Percentiles rank a stretch among this genome's conserved stretches.
Evolutionary conservation across 2,329 filamentous ascomycete genomes (phyloP).

Genomic region (Xylariomycetidae sp.): DNA sequence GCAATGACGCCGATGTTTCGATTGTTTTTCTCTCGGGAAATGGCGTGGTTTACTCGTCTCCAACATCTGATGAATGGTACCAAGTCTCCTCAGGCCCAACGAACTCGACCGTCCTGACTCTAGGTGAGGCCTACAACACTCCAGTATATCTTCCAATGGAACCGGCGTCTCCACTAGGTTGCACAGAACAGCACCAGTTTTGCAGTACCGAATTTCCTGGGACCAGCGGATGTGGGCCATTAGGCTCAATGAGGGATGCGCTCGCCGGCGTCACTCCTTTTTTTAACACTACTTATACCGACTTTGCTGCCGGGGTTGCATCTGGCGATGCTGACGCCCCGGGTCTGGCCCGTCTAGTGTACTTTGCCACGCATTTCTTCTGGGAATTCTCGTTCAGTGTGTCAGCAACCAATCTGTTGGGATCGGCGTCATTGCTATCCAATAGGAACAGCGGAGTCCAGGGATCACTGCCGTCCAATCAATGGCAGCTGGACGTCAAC

Average conservation of each 20-base stretch:
- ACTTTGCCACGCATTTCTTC: background rate
- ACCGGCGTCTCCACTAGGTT: constrained; percentile 4
- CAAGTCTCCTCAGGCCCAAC: background rate
- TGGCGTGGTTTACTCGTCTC: constrained; percentile 2
- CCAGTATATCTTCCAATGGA: constrained; percentile 2
- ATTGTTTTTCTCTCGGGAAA: constrained; percentile 5
- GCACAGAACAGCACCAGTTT: constrained; percentile 2
- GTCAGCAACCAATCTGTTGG: background rate
- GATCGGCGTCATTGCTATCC: background rate
- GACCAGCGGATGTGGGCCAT: background rate
- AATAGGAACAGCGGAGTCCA: background rate
- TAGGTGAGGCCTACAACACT: background rate
- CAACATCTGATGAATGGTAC: constrained; percentile 4
- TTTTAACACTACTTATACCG: background rate
- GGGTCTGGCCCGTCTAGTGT: too few relatives aligned
- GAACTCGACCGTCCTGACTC: background rate
- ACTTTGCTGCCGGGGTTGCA: too few relatives aligned
- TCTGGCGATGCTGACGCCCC: too few relatives aligned
- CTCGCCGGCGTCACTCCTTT: background rate
- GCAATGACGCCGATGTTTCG: constrained; percentile 2
- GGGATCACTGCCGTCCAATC: background rate
- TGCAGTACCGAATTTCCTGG: background rate
- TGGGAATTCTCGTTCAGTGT: background rate
- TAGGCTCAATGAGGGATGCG: background rate
- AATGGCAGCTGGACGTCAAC: constrained; percentile 5